A percentile compares a stretch with the other conserved stretches of the same genome.
Conservation (phyloP, 805 yeast species). For the Metschnikowia noctiluminum region DNA sequence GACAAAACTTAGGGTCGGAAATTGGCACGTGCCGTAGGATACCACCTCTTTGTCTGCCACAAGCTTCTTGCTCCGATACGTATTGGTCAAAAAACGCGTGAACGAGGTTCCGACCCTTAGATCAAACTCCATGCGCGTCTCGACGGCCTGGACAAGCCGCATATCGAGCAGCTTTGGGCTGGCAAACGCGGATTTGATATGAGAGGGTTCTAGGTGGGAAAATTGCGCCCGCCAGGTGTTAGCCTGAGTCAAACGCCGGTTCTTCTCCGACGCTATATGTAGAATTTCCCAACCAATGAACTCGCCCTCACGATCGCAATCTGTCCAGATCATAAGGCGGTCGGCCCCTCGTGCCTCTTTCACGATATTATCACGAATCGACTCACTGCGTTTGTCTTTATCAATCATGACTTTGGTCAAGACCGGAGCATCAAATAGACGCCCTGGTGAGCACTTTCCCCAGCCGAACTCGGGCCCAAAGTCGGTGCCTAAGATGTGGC, state of each 20-base stretch:
- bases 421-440: slow-evolving; percentile 70
- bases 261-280: slow-evolving; percentile 58
- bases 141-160: slow-evolving; percentile 77
- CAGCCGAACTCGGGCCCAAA: slow-evolving; percentile 61
- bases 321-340: slow-evolving; percentile 91
- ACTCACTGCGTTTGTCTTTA: slow-evolving; percentile 26
- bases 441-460: slow-evolving; percentile 63
- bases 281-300: slow-evolving; percentile 45
- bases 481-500: slow-evolving; percentile 70
- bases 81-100: slow-evolving; percentile 71
- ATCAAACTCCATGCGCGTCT: slow-evolving; percentile 83
- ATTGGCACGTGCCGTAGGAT: slow-evolving; percentile 93
- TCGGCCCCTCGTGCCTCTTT: slow-evolving; percentile 59
- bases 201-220: slow-evolving; percentile 79
- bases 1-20: slow-evolving; percentile 94
- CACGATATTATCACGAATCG: slow-evolving; percentile 62
- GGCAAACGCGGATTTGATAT: slow-evolving; percentile 70
- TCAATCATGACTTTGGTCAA: slow-evolving; percentile 35
- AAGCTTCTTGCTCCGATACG: slow-evolving; percentile 36
- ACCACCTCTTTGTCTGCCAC: slow-evolving; percentile 39
- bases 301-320: slow-evolving; percentile 50
- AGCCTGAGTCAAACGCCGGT: slow-evolving; percentile 43
- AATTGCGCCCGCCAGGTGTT: slow-evolving; percentile 72
- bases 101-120: slow-evolving; percentile 85
- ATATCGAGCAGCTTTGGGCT: slow-evolving; percentile 62